Base-by-base conservation (phyloP, 495 filamentous ascomycete genomes). In the Penicillium desertorum region DNA sequence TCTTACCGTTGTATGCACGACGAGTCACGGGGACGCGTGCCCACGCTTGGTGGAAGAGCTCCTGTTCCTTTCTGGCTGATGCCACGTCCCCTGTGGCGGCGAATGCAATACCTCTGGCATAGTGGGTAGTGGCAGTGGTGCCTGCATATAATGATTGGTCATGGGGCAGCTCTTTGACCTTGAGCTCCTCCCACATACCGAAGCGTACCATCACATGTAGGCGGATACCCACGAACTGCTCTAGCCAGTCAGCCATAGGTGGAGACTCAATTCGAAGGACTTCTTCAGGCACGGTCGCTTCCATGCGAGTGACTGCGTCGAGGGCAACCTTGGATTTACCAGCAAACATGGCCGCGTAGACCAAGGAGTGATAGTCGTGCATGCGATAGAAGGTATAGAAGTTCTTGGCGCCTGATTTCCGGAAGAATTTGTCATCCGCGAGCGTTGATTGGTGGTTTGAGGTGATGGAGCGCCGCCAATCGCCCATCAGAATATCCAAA, bases 281-380 rank as follows among this genome's bases (percentile, higher is more conserved):
- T 0, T 76, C 71, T 27, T 84, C 82, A 0, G 84, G 72, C 20
- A 89, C 64, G 3, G 79, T 76, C 1, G 59, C 53, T 61, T 86
- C 84, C 46, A 87, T 73, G 8, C 69, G 68, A 10, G 60, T 49
- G 0, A 78, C 71, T 0, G 82, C 81, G 19, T 83, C 79, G 3
- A 88, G 66, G 0, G 84, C 79, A 12, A 77, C 69, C 20, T 68
- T 57, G 0, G 63, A 81, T 59, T 83, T 76, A 0, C 81, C 86
- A 0, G 84, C 77, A 48, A 87, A 83, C 84, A 89, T 87, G 54
- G 83, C 85, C 9, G 81, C 83, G 56, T 87, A 89, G 48, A 89
- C 73, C 17, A 80, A 76, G 51, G 84, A 86, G 62, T 87, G 84
- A 54, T 80, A 79, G 61, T 87, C 69, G 67, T 89, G 86, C 30